Percentiles rank a stretch among this genome's conserved stretches.
Conservation (phyloP, 345 rosid genomes). For the Theobroma cacao region DNA sequence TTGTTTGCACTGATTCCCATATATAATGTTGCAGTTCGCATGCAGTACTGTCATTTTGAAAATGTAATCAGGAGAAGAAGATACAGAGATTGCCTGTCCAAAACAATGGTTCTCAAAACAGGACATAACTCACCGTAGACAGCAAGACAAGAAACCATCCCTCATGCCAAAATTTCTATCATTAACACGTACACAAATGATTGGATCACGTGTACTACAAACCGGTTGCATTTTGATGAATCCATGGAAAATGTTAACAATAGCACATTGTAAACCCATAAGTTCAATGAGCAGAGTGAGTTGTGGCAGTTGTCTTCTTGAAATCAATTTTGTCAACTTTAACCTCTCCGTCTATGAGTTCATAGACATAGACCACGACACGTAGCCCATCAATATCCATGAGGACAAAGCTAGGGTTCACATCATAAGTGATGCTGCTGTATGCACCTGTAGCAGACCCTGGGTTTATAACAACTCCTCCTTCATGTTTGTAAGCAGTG, state of each 20-base stretch:
- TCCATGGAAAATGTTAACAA: not conserved
- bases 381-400: constrained; percentile 82
- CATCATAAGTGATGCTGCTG: constrained; percentile 86
- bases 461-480: constrained; percentile 92
- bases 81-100: not conserved
- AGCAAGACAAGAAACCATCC: not conserved
- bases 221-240: not conserved
- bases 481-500: constrained; percentile 95
- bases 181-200: not conserved
- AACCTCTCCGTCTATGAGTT: constrained; percentile 71
- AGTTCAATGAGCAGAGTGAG: constrained; percentile 49
- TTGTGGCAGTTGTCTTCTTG: constrained; percentile 61
- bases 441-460: constrained; percentile 96
- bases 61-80: too few species aligned
- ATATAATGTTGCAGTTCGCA: too few species aligned
- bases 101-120: not conserved
- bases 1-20: too few species aligned
- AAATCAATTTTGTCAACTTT: constrained; percentile 97
- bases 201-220: not conserved
- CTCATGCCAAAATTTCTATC: not conserved
- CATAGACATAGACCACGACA: too few species aligned
- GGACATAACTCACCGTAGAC: not conserved
- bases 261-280: not conserved
- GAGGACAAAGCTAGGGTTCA: constrained; percentile 88
- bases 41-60: too few species aligned